Evolutionary conservation across 2,329 filamentous ascomycete species (phyloP).

Genomic region (Fusarium brevicatenulatum): DNA sequence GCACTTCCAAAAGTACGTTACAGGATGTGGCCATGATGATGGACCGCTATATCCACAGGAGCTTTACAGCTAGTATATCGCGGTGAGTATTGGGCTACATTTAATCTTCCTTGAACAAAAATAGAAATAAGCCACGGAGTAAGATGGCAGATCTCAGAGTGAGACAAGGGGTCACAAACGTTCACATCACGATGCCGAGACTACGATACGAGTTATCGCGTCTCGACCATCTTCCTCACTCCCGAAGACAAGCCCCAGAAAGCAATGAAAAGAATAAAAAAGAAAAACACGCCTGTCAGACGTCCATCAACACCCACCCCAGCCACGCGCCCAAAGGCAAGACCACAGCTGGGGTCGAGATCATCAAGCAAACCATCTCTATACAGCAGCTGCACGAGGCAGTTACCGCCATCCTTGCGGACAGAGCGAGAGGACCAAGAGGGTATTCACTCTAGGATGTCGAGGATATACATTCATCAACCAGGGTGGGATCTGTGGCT

Average conservation of each 20-base stretch:
- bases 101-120: slow-evolving; percentile 73
- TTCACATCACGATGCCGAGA: neutral
- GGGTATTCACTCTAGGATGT: slow-evolving; percentile 56
- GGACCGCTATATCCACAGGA: slow-evolving; percentile 74
- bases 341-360: slow-evolving; percentile 80
- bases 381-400: slow-evolving; percentile 64
- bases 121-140: slow-evolving; percentile 80
- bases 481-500: slow-evolving; percentile 85
- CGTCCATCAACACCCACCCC: slow-evolving; percentile 87
- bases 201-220: neutral
- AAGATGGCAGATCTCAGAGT: slow-evolving; percentile 79
- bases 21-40: slow-evolving; percentile 69
- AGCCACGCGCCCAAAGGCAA: slow-evolving; percentile 80
- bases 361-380: slow-evolving; percentile 86
- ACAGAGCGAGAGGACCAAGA: slow-evolving; percentile 40
- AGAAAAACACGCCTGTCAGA: slow-evolving; percentile 78
- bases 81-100: slow-evolving; percentile 73
- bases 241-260: slow-evolving; percentile 56
- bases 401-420: slow-evolving; percentile 65
- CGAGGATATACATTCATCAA: slow-evolving; percentile 74
- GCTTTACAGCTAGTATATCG: slow-evolving; percentile 60
- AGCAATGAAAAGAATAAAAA: slow-evolving; percentile 67
- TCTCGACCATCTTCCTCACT: slow-evolving; percentile 60
- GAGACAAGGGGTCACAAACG: slow-evolving; percentile 68
- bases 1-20: neutral